These are phyloP conservation scores for Kitagawia praeruptora DNA, from an alignment of 129 eudicot species.

Conservation along the genomic window DNA sequence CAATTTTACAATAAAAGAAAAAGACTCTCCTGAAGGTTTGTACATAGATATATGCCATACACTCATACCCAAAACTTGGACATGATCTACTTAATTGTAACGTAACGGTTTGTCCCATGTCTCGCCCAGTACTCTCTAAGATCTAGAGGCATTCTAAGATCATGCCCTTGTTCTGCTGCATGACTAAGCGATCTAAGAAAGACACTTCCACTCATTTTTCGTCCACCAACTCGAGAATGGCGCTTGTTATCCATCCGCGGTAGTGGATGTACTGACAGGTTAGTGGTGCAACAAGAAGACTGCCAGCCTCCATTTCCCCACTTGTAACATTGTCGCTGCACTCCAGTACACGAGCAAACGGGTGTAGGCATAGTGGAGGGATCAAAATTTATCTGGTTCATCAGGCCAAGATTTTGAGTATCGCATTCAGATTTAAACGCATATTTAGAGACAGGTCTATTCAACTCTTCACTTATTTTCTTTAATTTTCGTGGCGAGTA, in stretches of 20 bases:
- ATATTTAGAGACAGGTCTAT: background rate
- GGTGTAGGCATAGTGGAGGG: conserved; percentile 59
- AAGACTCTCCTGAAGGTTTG: background rate
- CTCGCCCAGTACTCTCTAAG: conserved; percentile 81
- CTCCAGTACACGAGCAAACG: conserved; percentile 69
- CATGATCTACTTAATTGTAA: conserved; percentile 57
- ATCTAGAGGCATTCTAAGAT: conserved; percentile 60
- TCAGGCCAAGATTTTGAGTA: conserved; percentile 20
- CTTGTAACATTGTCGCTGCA: conserved; percentile 67
- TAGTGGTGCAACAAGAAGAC: conserved; percentile 71
- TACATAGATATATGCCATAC: background rate
- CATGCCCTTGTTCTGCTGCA: conserved; percentile 75
- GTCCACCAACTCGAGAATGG: conserved; percentile 54
- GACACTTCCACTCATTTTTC: conserved; percentile 73
- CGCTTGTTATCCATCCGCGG: conserved; percentile 48
- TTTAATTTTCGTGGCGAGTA: conserved; percentile 21
- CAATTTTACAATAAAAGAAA: background rate
- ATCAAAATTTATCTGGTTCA: conserved; percentile 51
- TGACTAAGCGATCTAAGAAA: conserved; percentile 47
- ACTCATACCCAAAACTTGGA: background rate
- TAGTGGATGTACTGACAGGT: conserved; percentile 63
- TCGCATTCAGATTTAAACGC: background rate
- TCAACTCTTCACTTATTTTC: conserved; percentile 25
- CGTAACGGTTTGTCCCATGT: conserved; percentile 94
- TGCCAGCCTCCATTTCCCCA: conserved; percentile 85